Conservation (phyloP, 257 asterid genomes). For the Solanum gandarillasii region DNA sequence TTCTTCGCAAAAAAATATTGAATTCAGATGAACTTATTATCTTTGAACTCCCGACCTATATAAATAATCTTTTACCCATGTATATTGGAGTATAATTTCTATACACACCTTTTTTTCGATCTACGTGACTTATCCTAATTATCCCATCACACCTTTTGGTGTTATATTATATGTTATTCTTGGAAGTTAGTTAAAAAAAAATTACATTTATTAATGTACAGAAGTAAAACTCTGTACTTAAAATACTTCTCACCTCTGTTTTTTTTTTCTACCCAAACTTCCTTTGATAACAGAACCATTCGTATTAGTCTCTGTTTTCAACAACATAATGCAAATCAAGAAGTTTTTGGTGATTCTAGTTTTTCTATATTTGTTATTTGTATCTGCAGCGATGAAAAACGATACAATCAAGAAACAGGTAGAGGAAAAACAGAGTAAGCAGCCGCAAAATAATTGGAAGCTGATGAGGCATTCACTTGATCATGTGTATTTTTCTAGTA, state of each 20-base stretch:
- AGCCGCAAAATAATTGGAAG: background rate
- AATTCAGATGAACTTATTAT: too few relatives aligned
- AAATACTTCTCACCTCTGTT: background rate
- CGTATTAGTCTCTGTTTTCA: background rate
- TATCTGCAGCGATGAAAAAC: conserved; percentile 9
- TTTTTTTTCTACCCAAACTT: background rate
- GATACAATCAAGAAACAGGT: background rate
- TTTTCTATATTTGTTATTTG: background rate
- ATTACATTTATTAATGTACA: background rate
- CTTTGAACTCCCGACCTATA: background rate
- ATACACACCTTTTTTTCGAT: background rate
- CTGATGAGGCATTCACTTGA: conserved; percentile 6
- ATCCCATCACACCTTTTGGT: background rate
- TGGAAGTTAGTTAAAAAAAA: background rate
- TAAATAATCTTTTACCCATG: background rate
- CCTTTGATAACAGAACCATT: background rate
- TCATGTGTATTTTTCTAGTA: conserved; percentile 10
- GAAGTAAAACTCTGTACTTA: background rate
- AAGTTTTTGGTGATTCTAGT: conserved; percentile 5
- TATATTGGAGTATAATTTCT: background rate
- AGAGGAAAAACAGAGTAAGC: background rate
- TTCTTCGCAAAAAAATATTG: too few relatives aligned
- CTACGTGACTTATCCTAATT: background rate
- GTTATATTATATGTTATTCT: background rate
- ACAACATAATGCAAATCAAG: conserved; percentile 4